Conservation (phyloP, 2,329 filamentous ascomycete species). For the Alternaria ethzedia region DNA sequence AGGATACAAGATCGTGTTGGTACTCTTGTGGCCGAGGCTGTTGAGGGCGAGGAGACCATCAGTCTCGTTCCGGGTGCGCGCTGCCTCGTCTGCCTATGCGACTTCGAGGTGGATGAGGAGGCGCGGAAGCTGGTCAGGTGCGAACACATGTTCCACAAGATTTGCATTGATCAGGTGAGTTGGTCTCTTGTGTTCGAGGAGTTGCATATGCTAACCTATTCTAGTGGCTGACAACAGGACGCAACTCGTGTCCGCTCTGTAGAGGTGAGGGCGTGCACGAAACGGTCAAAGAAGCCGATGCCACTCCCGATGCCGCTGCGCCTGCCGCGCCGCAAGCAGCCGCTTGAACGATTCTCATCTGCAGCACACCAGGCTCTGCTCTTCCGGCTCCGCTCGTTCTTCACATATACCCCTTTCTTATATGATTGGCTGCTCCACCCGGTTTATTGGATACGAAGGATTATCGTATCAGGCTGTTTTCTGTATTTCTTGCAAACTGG, state of each 20-base stretch:
- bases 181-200: neutral
- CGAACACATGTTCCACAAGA: slow-evolving; percentile 70
- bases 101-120: slow-evolving; percentile 68
- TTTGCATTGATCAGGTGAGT: slow-evolving; percentile 73
- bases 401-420: slow-evolving; percentile 25
- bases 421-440: slow-evolving; percentile 3
- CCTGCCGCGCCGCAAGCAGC: slow-evolving; percentile 13
- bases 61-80: slow-evolving; percentile 54
- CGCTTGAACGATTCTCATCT: slow-evolving; percentile 1
- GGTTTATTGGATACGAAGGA: slow-evolving; percentile 12
- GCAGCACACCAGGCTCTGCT: neutral
- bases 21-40: slow-evolving; percentile 56
- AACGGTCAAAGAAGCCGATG: slow-evolving; percentile 35
- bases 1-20: slow-evolving; percentile 52
- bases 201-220: slow-evolving; percentile 14
- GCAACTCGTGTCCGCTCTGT: slow-evolving; percentile 69
- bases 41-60: slow-evolving; percentile 46
- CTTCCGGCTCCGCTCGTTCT: slow-evolving; percentile 5
- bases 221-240: slow-evolving; percentile 72
- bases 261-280: slow-evolving; percentile 65
- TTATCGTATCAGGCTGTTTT: slow-evolving; percentile 5
- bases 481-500: neutral
- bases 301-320: slow-evolving; percentile 11
- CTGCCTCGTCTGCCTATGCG: slow-evolving; percentile 70
- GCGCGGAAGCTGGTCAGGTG: slow-evolving; percentile 67